Evolutionary conservation across 352 stramenopile genomes (phyloP), one percentile per base, ranked within the genome.

Genomic region (Pythium guiyangense): DNA sequence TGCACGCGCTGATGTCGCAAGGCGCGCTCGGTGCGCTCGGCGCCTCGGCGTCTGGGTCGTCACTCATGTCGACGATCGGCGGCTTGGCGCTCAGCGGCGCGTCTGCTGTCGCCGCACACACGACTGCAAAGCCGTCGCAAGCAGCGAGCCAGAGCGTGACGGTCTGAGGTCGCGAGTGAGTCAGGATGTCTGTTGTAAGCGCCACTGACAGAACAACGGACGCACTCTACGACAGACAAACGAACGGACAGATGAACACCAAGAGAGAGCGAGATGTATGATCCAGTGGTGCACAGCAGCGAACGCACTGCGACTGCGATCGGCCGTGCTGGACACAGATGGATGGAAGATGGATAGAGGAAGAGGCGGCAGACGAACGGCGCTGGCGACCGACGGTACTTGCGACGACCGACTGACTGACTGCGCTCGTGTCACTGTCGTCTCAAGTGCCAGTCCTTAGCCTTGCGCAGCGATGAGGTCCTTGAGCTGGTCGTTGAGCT

Each of bases 401-500:
- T 14, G 20, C 17, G 44, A 26, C 25, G 20, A 48, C 18, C 12
- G n/a, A 11, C n/a, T 15, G 5, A 29, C 6, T 10, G 43, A 11
- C n/a, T 3, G 22, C 8, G n/a, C 8, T 14, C n/a, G 4, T 25
- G 20, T 48, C 43, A n/a, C n/a, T n/a, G n/a, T 29, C 10, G 2
- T 27, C 43, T 48, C n/a, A 3, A 48, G 22, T 10, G 17, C 22
- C 12, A 34, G 11, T 20, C 39, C 22, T n/a, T 44, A 60, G 8
- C 18, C 27, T 25, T 52, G 43, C 35, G 59, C 65, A 29, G 81
- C 61, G 54, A 92, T 94, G 54, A 94, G 64, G 62, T 93, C 84
- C 67, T 91, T 87, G 69, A 94, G 81, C 65, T 91, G 81, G 60
- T 93, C 83, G 66, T 88, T 92, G 60, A 94, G 69, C 70, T 92